Percentiles rank a stretch among this genome's conserved stretches.
phyloP scores from a whole-genome alignment of 257 asterid genomes.

The Cruciata laevipes region DNA sequence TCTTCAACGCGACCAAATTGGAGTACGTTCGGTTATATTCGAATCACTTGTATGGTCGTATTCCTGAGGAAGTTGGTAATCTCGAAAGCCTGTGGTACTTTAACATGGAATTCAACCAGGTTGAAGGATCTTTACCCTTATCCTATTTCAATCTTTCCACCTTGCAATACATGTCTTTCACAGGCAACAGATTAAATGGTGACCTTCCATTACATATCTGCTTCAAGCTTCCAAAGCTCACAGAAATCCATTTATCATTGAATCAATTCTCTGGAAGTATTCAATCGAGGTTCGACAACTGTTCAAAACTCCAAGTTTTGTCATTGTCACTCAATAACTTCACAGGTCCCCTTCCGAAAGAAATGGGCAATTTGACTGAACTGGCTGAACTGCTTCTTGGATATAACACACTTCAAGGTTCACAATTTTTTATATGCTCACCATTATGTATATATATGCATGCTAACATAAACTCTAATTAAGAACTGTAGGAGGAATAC shows the following conservation, averaged over 20 bases:
- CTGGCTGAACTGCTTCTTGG: not conserved
- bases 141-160: too few relatives aligned
- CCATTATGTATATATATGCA: too few relatives aligned
- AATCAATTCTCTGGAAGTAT: too few relatives aligned
- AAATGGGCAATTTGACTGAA: constrained; percentile 3
- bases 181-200: too few relatives aligned
- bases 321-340: too few relatives aligned
- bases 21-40: not conserved
- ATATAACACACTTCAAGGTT: not conserved
- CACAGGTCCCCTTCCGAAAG: not conserved
- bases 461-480: too few relatives aligned
- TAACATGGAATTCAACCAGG: not conserved
- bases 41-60: constrained; percentile 1
- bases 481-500: not conserved
- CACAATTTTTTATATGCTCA: too few relatives aligned
- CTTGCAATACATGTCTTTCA: too few relatives aligned
- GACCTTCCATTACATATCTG: not conserved
- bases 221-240: not conserved
- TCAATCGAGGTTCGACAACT: too few relatives aligned
- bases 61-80: constrained; percentile 13
- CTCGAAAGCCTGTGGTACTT: not conserved
- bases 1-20: constrained; percentile 15
- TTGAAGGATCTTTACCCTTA: too few relatives aligned
- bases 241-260: too few relatives aligned
- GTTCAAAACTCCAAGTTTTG: too few relatives aligned